These are phyloP conservation scores for Aspergillus versicolor DNA, from an alignment of 2,329 filamentous ascomycete genomes.

Conservation along the genomic window DNA sequence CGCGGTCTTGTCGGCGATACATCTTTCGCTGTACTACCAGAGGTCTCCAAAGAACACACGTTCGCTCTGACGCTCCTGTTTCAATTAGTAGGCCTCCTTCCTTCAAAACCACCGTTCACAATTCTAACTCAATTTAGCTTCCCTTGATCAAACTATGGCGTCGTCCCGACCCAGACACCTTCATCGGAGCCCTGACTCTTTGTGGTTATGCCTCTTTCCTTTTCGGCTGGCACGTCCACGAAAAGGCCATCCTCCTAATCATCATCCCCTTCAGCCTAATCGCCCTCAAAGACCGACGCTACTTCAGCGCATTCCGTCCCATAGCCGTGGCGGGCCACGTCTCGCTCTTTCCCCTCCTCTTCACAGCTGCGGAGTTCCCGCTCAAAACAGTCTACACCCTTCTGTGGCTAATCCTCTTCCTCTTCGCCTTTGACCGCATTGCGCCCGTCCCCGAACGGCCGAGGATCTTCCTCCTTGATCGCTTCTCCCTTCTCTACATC, in stretches of 20 bases:
- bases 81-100: conserved; percentile 57
- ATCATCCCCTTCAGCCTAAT: conserved; percentile 94
- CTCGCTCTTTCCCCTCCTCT: conserved; percentile 89
- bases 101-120: conserved; percentile 11
- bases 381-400: conserved; percentile 93
- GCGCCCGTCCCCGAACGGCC: conserved; percentile 77
- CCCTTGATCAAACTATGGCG: conserved; percentile 80
- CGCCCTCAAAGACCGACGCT: conserved; percentile 82
- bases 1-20: conserved; percentile 91
- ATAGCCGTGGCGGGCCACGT: conserved; percentile 92
- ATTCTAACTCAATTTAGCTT: conserved; percentile 44
- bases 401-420: conserved; percentile 83
- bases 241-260: conserved; percentile 92
- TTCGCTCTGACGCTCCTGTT: conserved; percentile 81
- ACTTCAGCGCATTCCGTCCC: conserved; percentile 87
- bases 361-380: conserved; percentile 88
- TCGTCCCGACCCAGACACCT: conserved; percentile 80
- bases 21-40: conserved; percentile 86
- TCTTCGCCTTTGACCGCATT: conserved; percentile 81
- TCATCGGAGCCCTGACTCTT: conserved; percentile 84
- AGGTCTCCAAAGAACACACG: conserved; percentile 76
- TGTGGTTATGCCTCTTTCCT: conserved; percentile 96
- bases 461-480: conserved; percentile 86
- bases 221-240: conserved; percentile 98
- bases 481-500: conserved; percentile 87